Evolutionary conservation across 495 filamentous ascomycete genomes (phyloP), one percentile per base, ranked within the genome.

Genomic region (Penicillium daleae): DNA sequence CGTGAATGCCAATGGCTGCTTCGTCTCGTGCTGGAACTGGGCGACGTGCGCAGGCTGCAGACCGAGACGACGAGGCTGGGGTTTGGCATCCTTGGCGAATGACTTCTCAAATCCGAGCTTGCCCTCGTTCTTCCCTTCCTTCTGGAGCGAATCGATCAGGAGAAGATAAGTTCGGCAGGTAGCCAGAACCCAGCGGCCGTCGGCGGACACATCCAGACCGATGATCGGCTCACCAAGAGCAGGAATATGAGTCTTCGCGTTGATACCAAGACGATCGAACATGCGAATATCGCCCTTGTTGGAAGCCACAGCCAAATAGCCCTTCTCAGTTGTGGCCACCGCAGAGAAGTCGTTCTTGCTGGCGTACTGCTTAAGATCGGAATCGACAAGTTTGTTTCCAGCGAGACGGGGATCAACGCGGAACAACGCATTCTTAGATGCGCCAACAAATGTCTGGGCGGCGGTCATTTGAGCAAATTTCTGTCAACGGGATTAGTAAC

Each of bases 381-480:
- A 84, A 58, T 97, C 92, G 33, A 97, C 95, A 39, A 99, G 87
- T 77, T 98, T 99, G 80, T 88, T 90, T 27, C 93, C 96, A 6
- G 91, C 77, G 19, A 97, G 76, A 71, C 95, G 95, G 64, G 95
- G 95, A 72, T 99, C 95, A 62, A 99, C 85, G 8, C 95, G 91
- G 83, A 91, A 99, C 13, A 99, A 83, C 0, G 96, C 92, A 68
- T 99, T 98, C 66, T 85, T 83, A 21, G 92, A 96, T 17, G 96
- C 83, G 74, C 95, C 95, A 4, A 99, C 83, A 81, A 99, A 98
- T 0, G 95, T 92, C 65, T 97, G 92, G 68, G 97, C 92, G 58
- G 87, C 86, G 2, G 92, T 96, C 93, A 97, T 97, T 82, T 99
- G 96, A 4, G 95, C 86, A 68, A 97, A 99, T 87, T 99, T 99